Evolutionary conservation across 176 grass and related monocot species (phyloP).

Genomic region (Avena eriantha): DNA sequence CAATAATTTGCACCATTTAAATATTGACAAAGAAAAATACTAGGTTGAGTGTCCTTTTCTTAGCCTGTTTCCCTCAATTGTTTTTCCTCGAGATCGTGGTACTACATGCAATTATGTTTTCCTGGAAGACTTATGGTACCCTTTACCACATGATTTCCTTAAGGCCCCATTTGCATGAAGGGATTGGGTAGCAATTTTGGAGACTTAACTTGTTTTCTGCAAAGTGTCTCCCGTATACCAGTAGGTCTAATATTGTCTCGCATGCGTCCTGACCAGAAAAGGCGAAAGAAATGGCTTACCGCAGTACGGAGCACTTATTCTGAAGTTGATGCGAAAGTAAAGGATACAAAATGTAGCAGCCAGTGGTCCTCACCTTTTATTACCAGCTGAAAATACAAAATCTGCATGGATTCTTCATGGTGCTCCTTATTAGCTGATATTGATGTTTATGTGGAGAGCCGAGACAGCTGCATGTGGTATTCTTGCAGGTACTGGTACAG

Average conservation of each 20-base stretch:
- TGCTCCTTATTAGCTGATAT: constrained; percentile 8
- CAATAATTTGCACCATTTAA: neutral
- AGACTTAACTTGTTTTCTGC: neutral
- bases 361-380: constrained; percentile 41
- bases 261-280: constrained; percentile 17
- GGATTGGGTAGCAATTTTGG: neutral
- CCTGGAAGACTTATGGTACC: neutral
- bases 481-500: constrained; percentile 19
- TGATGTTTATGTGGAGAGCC: constrained; percentile 35
- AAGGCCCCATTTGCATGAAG: neutral
- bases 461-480: constrained; percentile 26
- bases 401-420: constrained; percentile 41
- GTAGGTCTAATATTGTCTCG: constrained; percentile 4
- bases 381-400: constrained; percentile 37
- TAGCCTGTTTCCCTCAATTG: neutral
- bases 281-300: neutral
- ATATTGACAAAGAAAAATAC: neutral
- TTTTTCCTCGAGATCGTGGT: neutral
- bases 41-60: neutral
- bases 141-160: neutral
- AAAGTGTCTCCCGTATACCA: neutral
- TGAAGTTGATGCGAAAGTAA: constrained; percentile 17
- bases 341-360: constrained; percentile 34
- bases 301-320: constrained; percentile 39
- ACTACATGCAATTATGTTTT: neutral